phyloP scores from a whole-genome alignment of 2,329 filamentous ascomycete genomes.

The Aspergillus phoenicis region DNA sequence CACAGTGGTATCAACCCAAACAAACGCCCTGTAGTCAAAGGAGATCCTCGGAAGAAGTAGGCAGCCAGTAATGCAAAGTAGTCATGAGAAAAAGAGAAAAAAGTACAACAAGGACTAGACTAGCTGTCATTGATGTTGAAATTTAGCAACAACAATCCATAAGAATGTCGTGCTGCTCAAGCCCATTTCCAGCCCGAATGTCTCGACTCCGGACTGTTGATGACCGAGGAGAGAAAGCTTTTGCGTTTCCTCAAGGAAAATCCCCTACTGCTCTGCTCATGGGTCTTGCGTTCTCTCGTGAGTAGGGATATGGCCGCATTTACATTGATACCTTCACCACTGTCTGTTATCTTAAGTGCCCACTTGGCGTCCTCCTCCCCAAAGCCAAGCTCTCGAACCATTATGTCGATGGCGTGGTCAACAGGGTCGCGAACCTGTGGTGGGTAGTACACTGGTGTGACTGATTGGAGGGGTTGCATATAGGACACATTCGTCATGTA shows the following conservation, averaged over 20 bases:
- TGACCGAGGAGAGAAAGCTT: constrained; percentile 28
- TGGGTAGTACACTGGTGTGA: neutral
- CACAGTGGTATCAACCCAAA: neutral
- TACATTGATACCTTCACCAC: constrained; percentile 60
- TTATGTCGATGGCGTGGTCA: constrained; percentile 58
- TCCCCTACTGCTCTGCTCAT: constrained; percentile 23
- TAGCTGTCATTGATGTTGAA: neutral
- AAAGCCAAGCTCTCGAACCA: constrained; percentile 63
- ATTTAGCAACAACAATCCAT: neutral
- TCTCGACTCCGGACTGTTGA: constrained; percentile 27
- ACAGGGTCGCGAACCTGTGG: constrained; percentile 54
- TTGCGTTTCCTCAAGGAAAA: constrained; percentile 20
- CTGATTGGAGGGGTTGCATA: neutral
- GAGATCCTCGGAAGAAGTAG: neutral
- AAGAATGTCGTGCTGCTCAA: constrained; percentile 20
- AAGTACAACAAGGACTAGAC: neutral
- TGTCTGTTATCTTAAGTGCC: constrained; percentile 62
- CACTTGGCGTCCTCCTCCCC: constrained; percentile 56
- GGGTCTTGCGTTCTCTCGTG: constrained; percentile 42
- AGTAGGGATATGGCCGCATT: constrained; percentile 61
- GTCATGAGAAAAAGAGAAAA: neutral
- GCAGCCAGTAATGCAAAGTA: neutral
- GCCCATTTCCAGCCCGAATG: constrained; percentile 45
- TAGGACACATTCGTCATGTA: constrained; percentile 7
- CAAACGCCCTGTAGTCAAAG: neutral